Conservation (phyloP, 1,284 basidiomycete species). For the Retiboletus flavoniger region DNA sequence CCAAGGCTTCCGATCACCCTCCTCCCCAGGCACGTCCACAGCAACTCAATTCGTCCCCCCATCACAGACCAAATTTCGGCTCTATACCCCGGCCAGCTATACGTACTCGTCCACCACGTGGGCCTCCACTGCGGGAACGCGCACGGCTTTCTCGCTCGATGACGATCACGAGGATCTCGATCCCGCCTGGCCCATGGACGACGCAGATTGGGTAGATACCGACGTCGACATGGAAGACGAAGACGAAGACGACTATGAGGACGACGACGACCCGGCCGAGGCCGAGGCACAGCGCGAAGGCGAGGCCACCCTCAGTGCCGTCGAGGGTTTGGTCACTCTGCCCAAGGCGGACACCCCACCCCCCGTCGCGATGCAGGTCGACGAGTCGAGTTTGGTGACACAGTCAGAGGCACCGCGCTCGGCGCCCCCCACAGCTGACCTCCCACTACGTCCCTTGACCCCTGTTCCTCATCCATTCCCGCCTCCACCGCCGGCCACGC, state of each 20-base stretch:
- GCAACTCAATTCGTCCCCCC: neutral
- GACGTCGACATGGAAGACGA: slow-evolving; percentile 36
- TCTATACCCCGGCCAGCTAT: slow-evolving; percentile 34
- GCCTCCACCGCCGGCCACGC: slow-evolving; percentile 7
- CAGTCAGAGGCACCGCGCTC: slow-evolving; percentile 2
- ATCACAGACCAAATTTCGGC: slow-evolving; percentile 28
- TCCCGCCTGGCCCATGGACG: slow-evolving; percentile 23
- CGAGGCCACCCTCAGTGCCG: slow-evolving; percentile 16
- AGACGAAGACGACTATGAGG: slow-evolving; percentile 33
- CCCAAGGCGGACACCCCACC: slow-evolving; percentile 4
- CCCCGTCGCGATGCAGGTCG: slow-evolving; percentile 5
- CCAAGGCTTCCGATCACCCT: neutral
- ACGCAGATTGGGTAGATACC: slow-evolving; percentile 28
- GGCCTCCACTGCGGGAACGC: slow-evolving; percentile 13
- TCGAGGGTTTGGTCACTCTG: slow-evolving; percentile 11
- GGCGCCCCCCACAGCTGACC: neutral
- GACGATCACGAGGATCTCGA: slow-evolving; percentile 24
- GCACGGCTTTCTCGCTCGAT: slow-evolving; percentile 17
- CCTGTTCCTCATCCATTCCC: slow-evolving; percentile 6
- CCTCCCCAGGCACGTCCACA: slow-evolving; percentile 1
- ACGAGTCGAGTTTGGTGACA: too few relatives aligned
- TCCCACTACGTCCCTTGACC: slow-evolving; percentile 3
- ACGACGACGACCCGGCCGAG: slow-evolving; percentile 26
- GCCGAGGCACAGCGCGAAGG: slow-evolving; percentile 9
- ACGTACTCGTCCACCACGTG: slow-evolving; percentile 29